Evolutionary conservation across 2,329 filamentous ascomycete species (phyloP).

Genomic region (Paracorniculantispora psalliotae): DNA sequence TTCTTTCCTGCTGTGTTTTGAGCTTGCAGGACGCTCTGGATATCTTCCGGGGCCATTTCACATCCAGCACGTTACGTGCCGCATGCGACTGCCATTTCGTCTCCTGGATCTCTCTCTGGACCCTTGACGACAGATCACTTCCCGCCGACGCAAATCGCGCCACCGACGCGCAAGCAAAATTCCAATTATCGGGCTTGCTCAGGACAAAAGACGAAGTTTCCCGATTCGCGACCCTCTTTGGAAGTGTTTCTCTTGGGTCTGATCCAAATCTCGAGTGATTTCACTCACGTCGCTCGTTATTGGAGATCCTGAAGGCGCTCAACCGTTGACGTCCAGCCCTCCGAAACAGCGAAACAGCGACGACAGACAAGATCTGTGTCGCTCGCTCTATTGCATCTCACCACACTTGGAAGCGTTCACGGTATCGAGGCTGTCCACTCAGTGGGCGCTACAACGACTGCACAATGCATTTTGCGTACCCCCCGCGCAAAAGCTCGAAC

Average conservation of each 20-base stretch:
- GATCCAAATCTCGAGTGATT: neutral
- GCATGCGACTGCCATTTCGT: neutral
- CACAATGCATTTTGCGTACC: slow-evolving; percentile 83
- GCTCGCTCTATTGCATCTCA: neutral
- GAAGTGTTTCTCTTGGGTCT: neutral
- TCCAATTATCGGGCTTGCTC: neutral
- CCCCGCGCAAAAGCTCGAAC: slow-evolving; percentile 76
- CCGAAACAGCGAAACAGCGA: neutral
- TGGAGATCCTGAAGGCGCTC: neutral
- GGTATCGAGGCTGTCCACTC: neutral
- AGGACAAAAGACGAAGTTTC: neutral
- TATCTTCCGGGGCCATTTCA: neutral
- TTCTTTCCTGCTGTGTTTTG: neutral
- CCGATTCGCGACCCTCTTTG: too few species aligned
- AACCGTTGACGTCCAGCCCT: neutral
- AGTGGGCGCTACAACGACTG: neutral
- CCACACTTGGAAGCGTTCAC: neutral
- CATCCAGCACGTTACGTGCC: neutral
- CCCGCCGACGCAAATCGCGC: slow-evolving; percentile 6
- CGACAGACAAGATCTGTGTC: neutral
- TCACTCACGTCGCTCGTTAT: neutral
- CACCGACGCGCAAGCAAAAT: neutral
- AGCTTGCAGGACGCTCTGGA: neutral
- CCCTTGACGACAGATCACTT: neutral
- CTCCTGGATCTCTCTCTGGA: neutral